Conservation (phyloP, 169 alveolate genomes). For the Perkinsus olseni region DNA sequence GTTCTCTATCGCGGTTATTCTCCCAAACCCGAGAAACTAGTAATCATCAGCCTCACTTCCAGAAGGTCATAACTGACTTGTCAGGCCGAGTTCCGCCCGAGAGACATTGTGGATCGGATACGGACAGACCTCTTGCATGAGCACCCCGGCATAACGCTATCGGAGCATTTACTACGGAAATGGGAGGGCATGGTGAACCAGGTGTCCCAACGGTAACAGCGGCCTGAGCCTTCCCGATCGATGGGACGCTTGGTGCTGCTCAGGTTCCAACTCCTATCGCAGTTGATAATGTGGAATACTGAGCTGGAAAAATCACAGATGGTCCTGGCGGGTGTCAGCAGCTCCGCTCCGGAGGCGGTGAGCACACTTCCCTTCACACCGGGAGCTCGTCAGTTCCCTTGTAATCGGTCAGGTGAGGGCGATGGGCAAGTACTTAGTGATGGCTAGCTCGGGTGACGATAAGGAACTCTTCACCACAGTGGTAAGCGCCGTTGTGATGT, state of each 20-base stretch:
- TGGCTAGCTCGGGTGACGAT: background rate
- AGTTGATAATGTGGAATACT: background rate
- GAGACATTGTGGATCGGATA: background rate
- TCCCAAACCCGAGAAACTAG: background rate
- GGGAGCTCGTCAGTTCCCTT: background rate
- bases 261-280: background rate
- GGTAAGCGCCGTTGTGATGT: background rate
- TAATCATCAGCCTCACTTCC: background rate
- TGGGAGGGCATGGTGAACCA: background rate
- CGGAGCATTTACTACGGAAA: background rate
- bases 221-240: background rate
- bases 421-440: background rate
- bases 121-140: background rate
- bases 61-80: background rate
- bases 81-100: background rate
- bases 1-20: slow-evolving; percentile 19
- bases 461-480: background rate
- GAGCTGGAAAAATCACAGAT: background rate
- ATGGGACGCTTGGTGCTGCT: too few species aligned
- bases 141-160: background rate
- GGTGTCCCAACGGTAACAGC: background rate
- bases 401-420: background rate
- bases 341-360: background rate
- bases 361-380: background rate
- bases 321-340: background rate